Evolutionary conservation across 2,329 filamentous ascomycete genomes (phyloP).

Genomic region (Venturia pyrina): DNA sequence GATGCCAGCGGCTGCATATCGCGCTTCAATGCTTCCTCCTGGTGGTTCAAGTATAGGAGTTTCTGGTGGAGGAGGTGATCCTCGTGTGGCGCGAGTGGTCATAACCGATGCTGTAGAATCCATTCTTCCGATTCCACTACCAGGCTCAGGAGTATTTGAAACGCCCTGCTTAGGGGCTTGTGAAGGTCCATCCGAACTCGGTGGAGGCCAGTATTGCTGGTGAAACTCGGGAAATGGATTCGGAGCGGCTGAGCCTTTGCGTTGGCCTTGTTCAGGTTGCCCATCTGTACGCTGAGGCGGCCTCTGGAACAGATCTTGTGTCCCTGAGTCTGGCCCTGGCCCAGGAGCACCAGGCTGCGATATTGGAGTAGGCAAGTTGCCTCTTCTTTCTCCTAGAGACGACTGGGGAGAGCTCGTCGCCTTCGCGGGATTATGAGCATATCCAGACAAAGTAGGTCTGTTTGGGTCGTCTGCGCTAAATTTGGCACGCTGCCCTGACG

Average conservation of each 20-base stretch:
- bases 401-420: conserved; percentile 37
- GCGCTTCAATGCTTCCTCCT: conserved; percentile 75
- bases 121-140: conserved; percentile 46
- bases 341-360: conserved; percentile 55
- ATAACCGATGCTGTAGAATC: conserved; percentile 85
- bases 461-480: conserved; percentile 41
- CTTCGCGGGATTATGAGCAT: conserved; percentile 26
- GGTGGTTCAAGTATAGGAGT: conserved; percentile 71
- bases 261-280: conserved; percentile 20
- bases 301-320: conserved; percentile 71
- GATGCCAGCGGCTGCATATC: conserved; percentile 85
- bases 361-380: conserved; percentile 70
- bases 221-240: conserved; percentile 44
- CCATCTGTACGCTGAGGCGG: conserved; percentile 30
- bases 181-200: conserved; percentile 21
- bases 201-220: conserved; percentile 55
- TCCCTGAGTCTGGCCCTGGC: conserved; percentile 64
- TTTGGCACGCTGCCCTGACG: conserved; percentile 25
- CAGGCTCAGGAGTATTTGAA: conserved; percentile 42
- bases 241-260: conserved; percentile 14
- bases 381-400: conserved; percentile 69
- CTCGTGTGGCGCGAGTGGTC: conserved; percentile 82
- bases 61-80: conserved; percentile 89
- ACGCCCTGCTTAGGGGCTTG: conserved; percentile 17
- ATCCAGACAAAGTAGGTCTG: conserved; percentile 36